Base-by-base conservation (phyloP, 2,329 filamentous ascomycete genomes). In the Hypomyces perniciosus region DNA sequence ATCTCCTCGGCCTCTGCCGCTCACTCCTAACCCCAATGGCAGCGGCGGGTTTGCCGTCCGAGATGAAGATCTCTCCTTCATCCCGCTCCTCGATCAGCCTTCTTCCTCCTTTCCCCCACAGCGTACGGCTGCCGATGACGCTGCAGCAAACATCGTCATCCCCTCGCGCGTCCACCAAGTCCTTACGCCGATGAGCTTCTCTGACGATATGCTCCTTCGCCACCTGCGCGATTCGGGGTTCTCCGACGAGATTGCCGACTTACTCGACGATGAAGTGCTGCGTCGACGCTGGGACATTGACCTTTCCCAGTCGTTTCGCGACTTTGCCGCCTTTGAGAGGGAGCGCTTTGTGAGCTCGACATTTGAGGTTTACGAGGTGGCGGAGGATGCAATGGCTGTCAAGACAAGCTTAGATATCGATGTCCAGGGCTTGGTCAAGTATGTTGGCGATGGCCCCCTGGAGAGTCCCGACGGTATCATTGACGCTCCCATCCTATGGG, bases 351-450 rank as follows among this genome's bases (percentile, higher is more conserved):
- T 70, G 4, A 75, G 76, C 52, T 74, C 75, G 3, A 77, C 78
- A 12, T 80, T 79, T 54, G 78, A 80, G 56, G 74, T 83, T 4
- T 83, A 80, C 57, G 79, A 83, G 54, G 69, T 83, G 9, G 72
- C 70, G 1, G 62, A 63, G 4, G 72, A 79, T 48, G 74, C 75
- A 2, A 57, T 62, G 2, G 70, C 74, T 12, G 40, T 51, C 43
- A 67, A 63, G 55, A 58, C 60, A 39, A 68, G 59, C 34, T 38
- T 60, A 9, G 65, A 68, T 31, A 52, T 54, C 3, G 63, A 66
- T 46, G 55, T 53, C 6, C 56, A 56, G 8, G 48, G 58, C 6
- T 53, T 63, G n/a, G 47, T 60, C 48, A 62, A 58, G 46, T 59
- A 65, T 33, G 50, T 55, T 5, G 62, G 60, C 1, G 57, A 59